Base-by-base conservation (phyloP, 1,284 basidiomycete species). In the Cryptococcus deneoformans region DNA sequence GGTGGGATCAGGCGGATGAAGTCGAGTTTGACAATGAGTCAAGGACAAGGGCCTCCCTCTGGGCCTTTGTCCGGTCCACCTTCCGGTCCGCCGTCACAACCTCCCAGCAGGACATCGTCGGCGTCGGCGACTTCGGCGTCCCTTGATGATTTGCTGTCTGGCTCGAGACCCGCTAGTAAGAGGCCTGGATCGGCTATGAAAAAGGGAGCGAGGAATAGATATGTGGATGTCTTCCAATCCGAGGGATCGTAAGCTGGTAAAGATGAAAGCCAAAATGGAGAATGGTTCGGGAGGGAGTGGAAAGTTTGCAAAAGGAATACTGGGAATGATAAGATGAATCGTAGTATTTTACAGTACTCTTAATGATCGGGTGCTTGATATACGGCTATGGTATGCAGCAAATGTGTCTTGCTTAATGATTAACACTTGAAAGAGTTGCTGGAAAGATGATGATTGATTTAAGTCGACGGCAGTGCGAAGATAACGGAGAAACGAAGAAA, bases 131-230 rank as follows among this genome's bases (percentile, higher is more conserved):
- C 84, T 24, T 40, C 63, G 45, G 80, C 67, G 14, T 70, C 69
- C 14, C 63, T 77, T 7, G 77, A 73, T 48, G 77, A 79, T 61
- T 61, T 78, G 20, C 61, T 79, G 36, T 69, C 16, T 47, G 46
- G 46, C 8, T 34, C 70, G 16, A 62, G 75, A 24, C 75, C 75
- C 9, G 66, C 77, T 2, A 63, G 63, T 6, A 75, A 72, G 52
- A 63, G 75, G 20, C 76, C 73, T 6, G 62, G 56, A 10, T 65
- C 68, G 4, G 73, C 72, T 2, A 63, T 67, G 12, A 92, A 89
- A 77, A 86, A 88, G 62, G 86, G 85, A 63, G 80, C 88, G 51
- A 83, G 88, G 54, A 90, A 81, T 75, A 85, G 89, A 62, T 94
- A 94, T 71, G 90, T 94, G 12, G 76, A 76, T 57, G 71, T 78